phyloP scores from a whole-genome alignment of 1,284 basidiomycete genomes.

The Melampsora larici-populina region DNA sequence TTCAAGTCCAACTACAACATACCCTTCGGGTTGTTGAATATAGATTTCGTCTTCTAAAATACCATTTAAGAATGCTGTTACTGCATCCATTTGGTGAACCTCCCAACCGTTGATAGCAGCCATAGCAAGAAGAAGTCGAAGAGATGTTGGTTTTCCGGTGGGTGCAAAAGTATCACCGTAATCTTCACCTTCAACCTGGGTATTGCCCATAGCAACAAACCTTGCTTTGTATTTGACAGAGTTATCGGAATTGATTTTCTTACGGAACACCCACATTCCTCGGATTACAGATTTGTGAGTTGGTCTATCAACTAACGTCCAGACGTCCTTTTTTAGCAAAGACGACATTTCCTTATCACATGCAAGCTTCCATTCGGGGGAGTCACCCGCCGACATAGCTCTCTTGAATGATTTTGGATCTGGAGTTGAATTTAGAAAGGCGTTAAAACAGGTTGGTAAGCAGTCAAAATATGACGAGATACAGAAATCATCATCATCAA shows the following conservation, averaged over 20 bases:
- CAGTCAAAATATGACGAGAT: not conserved
- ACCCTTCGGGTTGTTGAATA: not conserved
- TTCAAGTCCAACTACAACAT: not conserved
- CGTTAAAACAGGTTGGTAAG: not conserved
- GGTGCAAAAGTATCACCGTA: too few species aligned
- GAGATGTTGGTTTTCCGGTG: not conserved
- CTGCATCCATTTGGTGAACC: not conserved
- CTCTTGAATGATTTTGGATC: too few species aligned
- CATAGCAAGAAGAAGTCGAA: not conserved
- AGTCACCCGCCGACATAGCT: not conserved
- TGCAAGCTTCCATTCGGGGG: not conserved
- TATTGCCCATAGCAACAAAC: too few species aligned
- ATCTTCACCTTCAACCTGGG: too few species aligned
- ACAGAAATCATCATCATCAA: not conserved
- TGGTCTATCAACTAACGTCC: not conserved
- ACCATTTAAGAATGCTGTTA: not conserved
- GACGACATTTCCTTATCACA: not conserved
- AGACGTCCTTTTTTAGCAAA: not conserved
- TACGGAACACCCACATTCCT: conserved; percentile 5
- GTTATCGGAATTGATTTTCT: not conserved
- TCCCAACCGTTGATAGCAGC: not conserved
- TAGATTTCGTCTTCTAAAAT: not conserved
- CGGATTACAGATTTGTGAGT: not conserved
- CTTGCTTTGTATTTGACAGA: not conserved
- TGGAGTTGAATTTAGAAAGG: not conserved